Evolutionary conservation across 139 green algal genomes (phyloP), one percentile per base, ranked within the genome.

Genomic region (Chlorella sp.): DNA sequence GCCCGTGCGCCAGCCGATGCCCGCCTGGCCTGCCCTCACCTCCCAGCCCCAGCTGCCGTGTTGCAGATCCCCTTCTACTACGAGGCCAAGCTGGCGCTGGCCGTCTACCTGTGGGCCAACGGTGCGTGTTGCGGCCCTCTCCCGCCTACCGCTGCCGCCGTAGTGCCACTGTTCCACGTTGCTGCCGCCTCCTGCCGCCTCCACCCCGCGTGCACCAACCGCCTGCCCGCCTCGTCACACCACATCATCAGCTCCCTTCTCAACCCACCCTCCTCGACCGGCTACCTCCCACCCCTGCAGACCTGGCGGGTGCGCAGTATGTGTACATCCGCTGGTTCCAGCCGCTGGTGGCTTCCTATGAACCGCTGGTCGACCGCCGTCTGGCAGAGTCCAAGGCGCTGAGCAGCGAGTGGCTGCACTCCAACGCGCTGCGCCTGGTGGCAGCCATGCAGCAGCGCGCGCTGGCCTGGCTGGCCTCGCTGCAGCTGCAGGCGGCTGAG

Each of bases 21-120:
- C 44, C 11, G 44, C 7, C 44, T 11, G 44, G 44, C 44, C 7
- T 17, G 7, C 44, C 7, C 44, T 55, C 11, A 11, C 11, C 44
- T 11, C 11, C 7, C 44, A 55, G 7, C 44, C 7, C 44, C 44
- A 17, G 44, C 44, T 55, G 44, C 44, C 2, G 12, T 60, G 51
- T 21, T 21, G 51, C 51, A 60, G 51, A 21, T 60, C 51, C 91
- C 90, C 7, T 78, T 95, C n/a, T 95, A 94, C 79, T 91, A 91
- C 51, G 85, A 90, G 32, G 70, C 68, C 7, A 93, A 92, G 78
- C 79, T 95, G 20, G 85, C 82, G 17, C 88, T 92, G 62, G 88
- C 89, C 28, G 63, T 91, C 7, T 95, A 91, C 41, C 81, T 95
- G 30, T 95, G 92, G 91, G 74, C 30, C 28, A 81, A 65, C 23